Base-by-base conservation (phyloP, 306 rosid species). In the Prunus dulcis region DNA sequence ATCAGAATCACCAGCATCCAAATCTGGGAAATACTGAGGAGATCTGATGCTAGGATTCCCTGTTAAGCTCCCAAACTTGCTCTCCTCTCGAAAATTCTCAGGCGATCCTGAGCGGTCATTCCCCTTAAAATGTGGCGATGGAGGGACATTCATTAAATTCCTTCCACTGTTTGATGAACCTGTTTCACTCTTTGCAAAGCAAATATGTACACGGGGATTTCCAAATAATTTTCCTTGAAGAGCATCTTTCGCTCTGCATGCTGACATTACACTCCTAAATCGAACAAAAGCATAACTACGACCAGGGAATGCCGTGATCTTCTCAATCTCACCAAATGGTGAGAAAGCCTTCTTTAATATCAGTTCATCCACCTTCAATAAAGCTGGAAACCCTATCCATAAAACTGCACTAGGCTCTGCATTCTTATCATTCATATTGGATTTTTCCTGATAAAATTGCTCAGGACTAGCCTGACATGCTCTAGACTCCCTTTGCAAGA, bases 371-470 rank as follows among this genome's bases (percentile, higher is more conserved):
- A 95, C 98, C 81, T 88, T 91, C 78, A 95, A 76, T 76, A 69
- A 86, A 74, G 97, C 88, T 14, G 99, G 99, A 79, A 95, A 95
- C 68, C 99, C 99, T 80, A 95, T 85, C 99, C 99, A 95, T 82
- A 95, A 81, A 72, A 95, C 97, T 69, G 89, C 90, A 85, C 99
- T 92, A 73, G 99, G 98, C 78, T 92, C 99, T 58, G 92, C 69
- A 69, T 79, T 86, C 87, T 89, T 95, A 81, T 91, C 97, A 63
- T 73, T 85, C 72, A 51, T 43, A 82, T 86, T 92, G 81, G 91
- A 83, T 80, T 95, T 88, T 30, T 89, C 96, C 56, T 86, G 78
- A 88, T 84, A 83, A 79, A 78, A 83, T 14, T 82, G 82, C 56
- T 86, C 93, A 63, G 93, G 92, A 82, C 93, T 91, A 74, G 68